Evolutionary conservation across 257 asterid species (phyloP).

Genomic region (Scutellaria galericulata): DNA sequence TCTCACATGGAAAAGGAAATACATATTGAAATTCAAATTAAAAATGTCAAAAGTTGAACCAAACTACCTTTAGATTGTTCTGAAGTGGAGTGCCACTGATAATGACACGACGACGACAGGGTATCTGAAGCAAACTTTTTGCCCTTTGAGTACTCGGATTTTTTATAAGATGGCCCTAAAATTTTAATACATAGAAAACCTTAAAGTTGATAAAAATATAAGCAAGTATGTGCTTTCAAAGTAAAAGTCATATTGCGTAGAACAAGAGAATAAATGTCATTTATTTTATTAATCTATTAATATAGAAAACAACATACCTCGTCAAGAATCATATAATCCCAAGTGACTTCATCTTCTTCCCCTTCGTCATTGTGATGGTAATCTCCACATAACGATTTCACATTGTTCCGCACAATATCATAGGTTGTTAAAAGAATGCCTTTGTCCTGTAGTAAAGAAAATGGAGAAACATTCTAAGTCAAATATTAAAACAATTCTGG

Average conservation of each 20-base stretch:
- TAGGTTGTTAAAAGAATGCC: slow-evolving; percentile 92
- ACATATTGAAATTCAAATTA: background rate
- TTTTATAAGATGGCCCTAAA: slow-evolving; percentile 95
- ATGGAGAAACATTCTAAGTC: slow-evolving; percentile 26
- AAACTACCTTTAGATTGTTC: slow-evolving; percentile 85
- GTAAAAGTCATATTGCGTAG: slow-evolving; percentile 13
- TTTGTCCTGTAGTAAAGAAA: slow-evolving; percentile 60
- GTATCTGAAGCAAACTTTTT: slow-evolving; percentile 91
- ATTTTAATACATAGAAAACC: slow-evolving; percentile 21
- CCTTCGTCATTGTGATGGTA: slow-evolving; percentile 46
- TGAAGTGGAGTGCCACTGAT: slow-evolving; percentile 99
- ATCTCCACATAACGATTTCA: slow-evolving; percentile 70
- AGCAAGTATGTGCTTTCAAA: slow-evolving; percentile 11
- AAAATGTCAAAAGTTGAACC: background rate
- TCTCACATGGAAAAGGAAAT: background rate
- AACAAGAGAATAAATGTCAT: slow-evolving; percentile 17
- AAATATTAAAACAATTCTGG: background rate
- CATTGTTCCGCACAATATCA: slow-evolving; percentile 85
- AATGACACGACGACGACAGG: slow-evolving; percentile 82
- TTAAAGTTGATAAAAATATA: background rate
- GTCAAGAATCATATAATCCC: slow-evolving; percentile 97
- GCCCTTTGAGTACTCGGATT: slow-evolving; percentile 98
- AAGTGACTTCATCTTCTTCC: slow-evolving; percentile 62
- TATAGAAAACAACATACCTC: slow-evolving; percentile 55
- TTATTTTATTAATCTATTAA: slow-evolving; percentile 12